Evolutionary conservation across 352 stramenopile genomes (phyloP).

Genomic region (Globisporangium spinosum): DNA sequence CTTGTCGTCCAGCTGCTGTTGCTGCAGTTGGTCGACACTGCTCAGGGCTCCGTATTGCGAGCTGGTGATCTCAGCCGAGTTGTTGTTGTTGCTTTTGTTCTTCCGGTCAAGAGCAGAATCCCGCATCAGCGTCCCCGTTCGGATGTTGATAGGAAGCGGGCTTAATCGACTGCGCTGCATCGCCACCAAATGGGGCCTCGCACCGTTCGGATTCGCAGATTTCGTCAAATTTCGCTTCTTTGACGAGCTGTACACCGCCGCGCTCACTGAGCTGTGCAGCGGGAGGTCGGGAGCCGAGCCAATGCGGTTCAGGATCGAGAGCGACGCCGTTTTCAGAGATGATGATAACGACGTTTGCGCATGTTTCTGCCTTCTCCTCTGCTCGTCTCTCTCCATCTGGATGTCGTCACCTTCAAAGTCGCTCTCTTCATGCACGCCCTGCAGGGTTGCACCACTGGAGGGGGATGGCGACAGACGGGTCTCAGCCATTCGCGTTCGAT

Average conservation of each 20-base stretch:
- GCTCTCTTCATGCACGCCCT: constrained; percentile 13
- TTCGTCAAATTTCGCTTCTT: constrained; percentile 52
- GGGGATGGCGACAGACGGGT: neutral
- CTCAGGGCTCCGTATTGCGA: neutral
- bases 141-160: constrained; percentile 53
- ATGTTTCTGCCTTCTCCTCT: neutral
- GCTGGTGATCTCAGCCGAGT: constrained; percentile 8
- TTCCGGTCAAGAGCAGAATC: constrained; percentile 5
- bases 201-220: constrained; percentile 18
- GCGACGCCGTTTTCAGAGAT: neutral
- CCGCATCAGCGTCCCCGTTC: constrained; percentile 28
- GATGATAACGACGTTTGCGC: neutral
- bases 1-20: constrained; percentile 27
- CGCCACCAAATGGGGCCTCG: constrained; percentile 35
- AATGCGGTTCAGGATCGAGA: constrained; percentile 54
- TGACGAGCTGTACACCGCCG: constrained; percentile 57
- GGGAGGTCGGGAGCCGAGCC: constrained; percentile 62
- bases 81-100: constrained; percentile 9
- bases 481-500: neutral
- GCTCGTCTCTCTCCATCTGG: neutral
- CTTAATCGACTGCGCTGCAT: constrained; percentile 56
- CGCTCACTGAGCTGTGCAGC: constrained; percentile 45
- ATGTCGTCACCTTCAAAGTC: constrained; percentile 6
- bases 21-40: constrained; percentile 12
- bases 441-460: neutral